A percentile compares a stretch with the other conserved stretches of the same genome.
These are phyloP conservation scores for Chlamydomonas sphaeroides DNA, from an alignment of 139 green algal species.

Conservation along the genomic window DNA sequence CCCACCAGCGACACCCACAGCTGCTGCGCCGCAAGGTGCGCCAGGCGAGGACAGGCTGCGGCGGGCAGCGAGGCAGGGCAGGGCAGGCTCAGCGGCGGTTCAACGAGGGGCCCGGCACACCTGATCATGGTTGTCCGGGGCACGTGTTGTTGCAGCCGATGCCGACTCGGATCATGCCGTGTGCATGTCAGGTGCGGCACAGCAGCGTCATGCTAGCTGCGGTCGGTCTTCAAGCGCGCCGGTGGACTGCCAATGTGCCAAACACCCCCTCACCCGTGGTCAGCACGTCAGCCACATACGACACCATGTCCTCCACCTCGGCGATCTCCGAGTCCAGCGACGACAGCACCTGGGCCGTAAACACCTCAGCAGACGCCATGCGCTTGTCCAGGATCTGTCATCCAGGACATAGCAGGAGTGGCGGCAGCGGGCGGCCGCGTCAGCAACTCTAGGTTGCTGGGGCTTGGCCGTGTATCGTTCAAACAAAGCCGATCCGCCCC, in stretches of 20 bases:
- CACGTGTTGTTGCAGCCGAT: no score
- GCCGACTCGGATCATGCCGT: no score
- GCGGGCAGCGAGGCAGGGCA: background rate
- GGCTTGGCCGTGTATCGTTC: no score
- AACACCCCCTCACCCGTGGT: constrained; percentile 73
- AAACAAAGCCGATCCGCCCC: background rate
- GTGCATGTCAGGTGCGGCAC: no score
- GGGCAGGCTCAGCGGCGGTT: no score
- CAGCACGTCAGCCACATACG: constrained; percentile 94
- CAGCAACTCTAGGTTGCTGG: background rate
- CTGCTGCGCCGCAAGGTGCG: constrained; percentile 56
- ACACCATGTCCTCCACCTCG: constrained; percentile 94
- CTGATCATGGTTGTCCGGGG: no score
- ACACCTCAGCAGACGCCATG: constrained; percentile 52
- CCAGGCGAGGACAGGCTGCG: constrained; percentile 45
- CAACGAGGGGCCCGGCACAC: no score
- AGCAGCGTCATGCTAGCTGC: no score
- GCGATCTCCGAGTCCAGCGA: constrained; percentile 84
- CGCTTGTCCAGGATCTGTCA: constrained; percentile 50
- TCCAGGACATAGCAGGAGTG: no score
- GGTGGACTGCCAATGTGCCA: no score
- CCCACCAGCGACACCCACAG: constrained; percentile 73
- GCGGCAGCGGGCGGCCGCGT: background rate
- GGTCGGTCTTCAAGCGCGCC: no score
- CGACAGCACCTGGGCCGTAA: constrained; percentile 46